Evolutionary conservation across 1,284 basidiomycete genomes (phyloP).

Genomic region (Pseudozyma thailandica): DNA sequence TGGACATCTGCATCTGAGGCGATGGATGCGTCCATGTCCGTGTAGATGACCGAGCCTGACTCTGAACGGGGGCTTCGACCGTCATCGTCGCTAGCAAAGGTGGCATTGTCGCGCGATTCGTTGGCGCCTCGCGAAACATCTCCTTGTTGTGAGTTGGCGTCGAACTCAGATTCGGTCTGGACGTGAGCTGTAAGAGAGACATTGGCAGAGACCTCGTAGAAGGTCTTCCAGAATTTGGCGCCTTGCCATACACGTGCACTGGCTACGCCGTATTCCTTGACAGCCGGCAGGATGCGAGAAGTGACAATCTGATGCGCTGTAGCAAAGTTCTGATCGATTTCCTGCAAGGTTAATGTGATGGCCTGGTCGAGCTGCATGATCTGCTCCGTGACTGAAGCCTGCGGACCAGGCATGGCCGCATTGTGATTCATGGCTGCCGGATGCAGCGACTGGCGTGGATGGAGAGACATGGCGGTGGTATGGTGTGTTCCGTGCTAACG

Average conservation of each 20-base stretch:
- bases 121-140: slow-evolving; percentile 33
- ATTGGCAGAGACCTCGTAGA: slow-evolving; percentile 90
- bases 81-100: slow-evolving; percentile 33
- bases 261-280: slow-evolving; percentile 86
- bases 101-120: slow-evolving; percentile 32
- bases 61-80: slow-evolving; percentile 37
- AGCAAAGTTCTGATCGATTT: slow-evolving; percentile 92
- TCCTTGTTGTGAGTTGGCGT: slow-evolving; percentile 39
- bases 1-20: slow-evolving; percentile 14
- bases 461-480: slow-evolving; percentile 30
- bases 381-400: slow-evolving; percentile 77
- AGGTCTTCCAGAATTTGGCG: slow-evolving; percentile 94
- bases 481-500: background rate
- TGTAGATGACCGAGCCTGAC: slow-evolving; percentile 33
- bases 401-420: slow-evolving; percentile 33
- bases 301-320: slow-evolving; percentile 87
- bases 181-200: slow-evolving; percentile 74
- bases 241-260: slow-evolving; percentile 88
- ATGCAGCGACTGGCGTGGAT: slow-evolving; percentile 50
- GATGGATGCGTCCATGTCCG: slow-evolving; percentile 30
- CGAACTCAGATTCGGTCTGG: slow-evolving; percentile 39
- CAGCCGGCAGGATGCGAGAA: slow-evolving; percentile 81
- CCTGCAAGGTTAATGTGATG: slow-evolving; percentile 82
- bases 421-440: slow-evolving; percentile 36
- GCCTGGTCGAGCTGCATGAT: slow-evolving; percentile 95